A percentile compares a stretch with the other conserved stretches of the same genome.
phyloP scores from a whole-genome alignment of 345 rosid species.

The Noccaea bulbosa region DNA sequence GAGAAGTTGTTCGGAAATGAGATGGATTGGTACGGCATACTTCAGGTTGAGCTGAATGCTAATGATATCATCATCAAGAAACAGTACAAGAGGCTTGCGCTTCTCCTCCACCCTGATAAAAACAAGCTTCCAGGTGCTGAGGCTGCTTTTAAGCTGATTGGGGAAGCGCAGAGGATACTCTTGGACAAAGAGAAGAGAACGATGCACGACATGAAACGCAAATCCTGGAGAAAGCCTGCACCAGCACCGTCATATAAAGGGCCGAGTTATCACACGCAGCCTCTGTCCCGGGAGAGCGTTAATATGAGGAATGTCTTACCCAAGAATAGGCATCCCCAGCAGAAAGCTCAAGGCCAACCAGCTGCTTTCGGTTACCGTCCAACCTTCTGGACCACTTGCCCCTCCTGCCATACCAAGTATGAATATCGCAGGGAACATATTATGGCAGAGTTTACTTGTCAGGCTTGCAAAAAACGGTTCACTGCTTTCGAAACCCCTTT shows the following conservation, averaged over 20 bases:
- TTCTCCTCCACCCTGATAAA: slow-evolving; percentile 93
- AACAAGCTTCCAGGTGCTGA: slow-evolving; percentile 94
- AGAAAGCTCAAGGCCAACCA: slow-evolving; percentile 48
- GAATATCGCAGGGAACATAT: slow-evolving; percentile 52
- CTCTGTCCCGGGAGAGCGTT: neutral
- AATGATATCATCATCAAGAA: slow-evolving; percentile 74
- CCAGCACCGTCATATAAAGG: slow-evolving; percentile 39
- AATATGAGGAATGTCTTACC: slow-evolving; percentile 40
- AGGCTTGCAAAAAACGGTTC: slow-evolving; percentile 58
- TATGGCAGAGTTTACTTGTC: slow-evolving; percentile 53
- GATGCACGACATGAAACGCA: slow-evolving; percentile 60
- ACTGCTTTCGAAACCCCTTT: slow-evolving; percentile 54
- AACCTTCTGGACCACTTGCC: slow-evolving; percentile 80
- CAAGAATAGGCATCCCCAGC: slow-evolving; percentile 45
- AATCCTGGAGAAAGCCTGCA: slow-evolving; percentile 36
- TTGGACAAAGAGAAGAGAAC: slow-evolving; percentile 64
- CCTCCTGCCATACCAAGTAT: slow-evolving; percentile 57
- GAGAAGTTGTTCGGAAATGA: slow-evolving; percentile 64
- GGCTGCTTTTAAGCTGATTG: slow-evolving; percentile 88
- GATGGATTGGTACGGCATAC: slow-evolving; percentile 91
- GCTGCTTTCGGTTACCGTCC: slow-evolving; percentile 43
- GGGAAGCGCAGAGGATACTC: slow-evolving; percentile 90
- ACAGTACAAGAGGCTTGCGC: slow-evolving; percentile 86
- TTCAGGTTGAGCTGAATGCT: slow-evolving; percentile 67
- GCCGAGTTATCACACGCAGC: slow-evolving; percentile 40